Evolutionary conservation across 2,329 filamentous ascomycete species (phyloP), one percentile per base, ranked within the genome.

Genomic region (Zasmidium cellare): DNA sequence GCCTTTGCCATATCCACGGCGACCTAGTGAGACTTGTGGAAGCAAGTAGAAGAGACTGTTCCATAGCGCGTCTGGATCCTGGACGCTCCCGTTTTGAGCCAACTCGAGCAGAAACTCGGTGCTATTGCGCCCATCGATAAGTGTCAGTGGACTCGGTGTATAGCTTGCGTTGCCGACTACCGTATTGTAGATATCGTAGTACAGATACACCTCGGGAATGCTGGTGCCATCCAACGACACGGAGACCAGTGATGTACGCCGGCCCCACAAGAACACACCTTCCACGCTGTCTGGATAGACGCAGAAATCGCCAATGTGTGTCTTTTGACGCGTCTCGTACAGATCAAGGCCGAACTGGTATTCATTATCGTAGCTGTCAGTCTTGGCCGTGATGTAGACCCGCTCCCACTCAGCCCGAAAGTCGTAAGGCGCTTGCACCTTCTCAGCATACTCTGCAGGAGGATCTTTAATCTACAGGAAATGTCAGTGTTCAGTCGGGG

Each of bases 261-360:
- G 76, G 6, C 76, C 77, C 65, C 67, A 87, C 60, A 69, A 77
- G 72, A 86, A 84, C 0, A 82, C 68, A 0, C 67, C 77, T 45
- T 77, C 79, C 14, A 86, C 76, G 3, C 80, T 74, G 61, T 85
- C 82, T 2, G 83, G 82, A 14, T 79, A 72, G 66, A 80, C 85
- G 1, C 76, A 73, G 51, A 87, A 85, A 66, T 90, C 87, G 1
- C 86, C 85, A 67, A 90, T 87, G 63, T 89, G 85, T 2, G 83
- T 82, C 1, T 76, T 76, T 22, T 78, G 77, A 35, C 86, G 76
- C 7, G 84, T 71, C 35, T 77, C 71, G 56, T 82, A 81, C 2
- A 90, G 74, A 24, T 82, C 82, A 61, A 69, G 76, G 9, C 77
- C 77, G 60, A 80, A 80, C 18, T 74, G 72, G 51, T 75, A 78